A percentile compares a stretch with the other conserved stretches of the same genome.
Conservation (phyloP, 495 filamentous ascomycete genomes). For the Copromyces sp. region DNA sequence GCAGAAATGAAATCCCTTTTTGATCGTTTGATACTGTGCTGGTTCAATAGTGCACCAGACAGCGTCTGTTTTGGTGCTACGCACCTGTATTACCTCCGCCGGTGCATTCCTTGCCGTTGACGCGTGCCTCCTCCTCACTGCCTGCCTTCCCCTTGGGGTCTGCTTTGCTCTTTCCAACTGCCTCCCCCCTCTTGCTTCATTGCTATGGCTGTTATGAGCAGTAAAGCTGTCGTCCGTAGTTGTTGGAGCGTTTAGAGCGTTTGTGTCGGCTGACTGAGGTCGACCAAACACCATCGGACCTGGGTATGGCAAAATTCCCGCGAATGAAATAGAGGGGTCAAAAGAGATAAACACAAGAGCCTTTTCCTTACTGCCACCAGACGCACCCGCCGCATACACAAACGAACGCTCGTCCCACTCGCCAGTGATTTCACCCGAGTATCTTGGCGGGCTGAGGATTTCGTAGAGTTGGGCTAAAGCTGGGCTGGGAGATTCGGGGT, state of each 20-base stretch:
- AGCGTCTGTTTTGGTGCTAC: not conserved
- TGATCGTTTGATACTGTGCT: not conserved
- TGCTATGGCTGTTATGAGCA: not conserved
- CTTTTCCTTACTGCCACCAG: slow-evolving; percentile 23
- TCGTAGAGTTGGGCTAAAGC: slow-evolving; percentile 37
- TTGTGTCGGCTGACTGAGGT: not conserved
- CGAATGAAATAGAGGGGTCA: slow-evolving; percentile 38
- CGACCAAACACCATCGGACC: not conserved
- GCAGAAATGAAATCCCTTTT: not conserved
- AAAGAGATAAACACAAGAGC: slow-evolving; percentile 54
- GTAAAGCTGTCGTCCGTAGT: not conserved
- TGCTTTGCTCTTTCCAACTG: not conserved
- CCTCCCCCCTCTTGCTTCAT: not conserved
- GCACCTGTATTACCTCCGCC: not conserved
- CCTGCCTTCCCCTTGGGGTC: not conserved
- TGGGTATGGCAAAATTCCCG: slow-evolving; percentile 11
- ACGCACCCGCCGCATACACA: slow-evolving; percentile 38
- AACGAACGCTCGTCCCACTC: slow-evolving; percentile 53
- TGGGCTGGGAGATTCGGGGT: slow-evolving; percentile 17
- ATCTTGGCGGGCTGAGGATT: slow-evolving; percentile 47
- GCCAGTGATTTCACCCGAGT: slow-evolving; percentile 38
- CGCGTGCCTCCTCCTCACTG: not conserved
- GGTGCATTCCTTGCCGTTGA: not conserved
- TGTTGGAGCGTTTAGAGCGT: not conserved
- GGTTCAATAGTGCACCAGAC: not conserved